These are phyloP conservation scores for Metschnikowia peoriensis DNA, from an alignment of 805 yeast species.

Conservation along the genomic window DNA sequence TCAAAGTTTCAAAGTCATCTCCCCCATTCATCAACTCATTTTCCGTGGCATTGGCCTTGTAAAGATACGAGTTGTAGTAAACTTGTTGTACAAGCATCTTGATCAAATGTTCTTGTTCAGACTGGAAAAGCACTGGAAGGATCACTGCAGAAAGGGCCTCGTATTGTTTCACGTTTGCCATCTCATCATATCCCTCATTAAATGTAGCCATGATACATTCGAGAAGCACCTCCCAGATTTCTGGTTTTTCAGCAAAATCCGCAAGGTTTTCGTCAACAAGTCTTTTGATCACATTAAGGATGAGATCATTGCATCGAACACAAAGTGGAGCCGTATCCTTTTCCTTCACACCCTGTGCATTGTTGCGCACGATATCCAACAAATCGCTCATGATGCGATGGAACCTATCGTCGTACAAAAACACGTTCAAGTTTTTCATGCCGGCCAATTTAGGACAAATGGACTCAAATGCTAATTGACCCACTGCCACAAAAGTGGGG, in stretches of 20 bases:
- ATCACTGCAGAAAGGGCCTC: conserved; percentile 38
- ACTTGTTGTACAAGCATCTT: conserved; percentile 47
- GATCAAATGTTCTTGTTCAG: conserved; percentile 24
- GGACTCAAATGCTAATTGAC: conserved; percentile 46
- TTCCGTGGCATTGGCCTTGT: conserved; percentile 57
- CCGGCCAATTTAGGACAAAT: conserved; percentile 37
- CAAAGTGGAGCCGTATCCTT: conserved; percentile 44
- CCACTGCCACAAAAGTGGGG: conserved; percentile 63
- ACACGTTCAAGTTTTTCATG: conserved; percentile 27
- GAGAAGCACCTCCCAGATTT: conserved; percentile 43
- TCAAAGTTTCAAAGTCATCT: conserved; percentile 16
- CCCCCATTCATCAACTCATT: conserved; percentile 19
- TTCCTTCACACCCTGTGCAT: conserved; percentile 34
- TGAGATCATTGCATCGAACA: conserved; percentile 47
- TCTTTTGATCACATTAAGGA: conserved; percentile 34
- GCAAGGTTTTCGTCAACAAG: conserved; percentile 21
- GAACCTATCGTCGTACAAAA: conserved; percentile 46
- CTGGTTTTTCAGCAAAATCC: conserved; percentile 15
- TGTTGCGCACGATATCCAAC: conserved; percentile 49
- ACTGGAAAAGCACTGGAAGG: conserved; percentile 35
- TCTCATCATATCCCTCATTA: conserved; percentile 38
- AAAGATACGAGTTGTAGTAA: conserved; percentile 60
- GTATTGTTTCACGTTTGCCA: conserved; percentile 47
- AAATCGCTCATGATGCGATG: conserved; percentile 48
- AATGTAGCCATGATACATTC: conserved; percentile 43